A percentile compares a stretch with the other conserved stretches of the same genome.
Conservation (phyloP, 1,284 basidiomycete species). For the Cryptococcus sp. region DNA sequence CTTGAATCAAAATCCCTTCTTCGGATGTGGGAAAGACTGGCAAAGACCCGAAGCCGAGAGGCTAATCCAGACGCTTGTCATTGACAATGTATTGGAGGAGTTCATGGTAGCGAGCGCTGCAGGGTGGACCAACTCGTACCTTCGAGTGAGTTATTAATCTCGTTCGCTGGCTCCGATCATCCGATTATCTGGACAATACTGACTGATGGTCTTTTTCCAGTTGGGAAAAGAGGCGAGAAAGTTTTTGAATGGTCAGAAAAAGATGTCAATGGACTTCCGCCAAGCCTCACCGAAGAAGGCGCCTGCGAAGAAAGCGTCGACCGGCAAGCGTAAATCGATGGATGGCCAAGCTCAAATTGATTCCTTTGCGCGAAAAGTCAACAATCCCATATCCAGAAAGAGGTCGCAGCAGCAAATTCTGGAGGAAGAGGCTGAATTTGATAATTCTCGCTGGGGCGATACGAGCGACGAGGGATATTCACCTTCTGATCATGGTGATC, state of each 20-base stretch:
- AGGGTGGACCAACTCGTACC: constrained; percentile 50
- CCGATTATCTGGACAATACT: not conserved
- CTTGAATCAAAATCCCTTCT: constrained; percentile 36
- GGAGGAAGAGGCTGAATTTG: constrained; percentile 37
- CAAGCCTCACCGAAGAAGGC: constrained; percentile 22
- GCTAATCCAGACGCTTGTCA: constrained; percentile 45
- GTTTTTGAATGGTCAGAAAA: constrained; percentile 31
- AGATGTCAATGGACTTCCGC: constrained; percentile 39
- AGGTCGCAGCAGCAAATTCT: constrained; percentile 34
- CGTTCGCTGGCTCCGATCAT: not conserved
- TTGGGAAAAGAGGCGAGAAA: constrained; percentile 29
- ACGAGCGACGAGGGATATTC: constrained; percentile 28
- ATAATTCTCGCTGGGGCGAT: constrained; percentile 41
- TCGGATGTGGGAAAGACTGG: constrained; percentile 46
- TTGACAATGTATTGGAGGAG: constrained; percentile 45
- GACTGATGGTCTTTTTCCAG: constrained; percentile 16
- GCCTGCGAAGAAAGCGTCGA: constrained; percentile 11
- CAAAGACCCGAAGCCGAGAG: constrained; percentile 43
- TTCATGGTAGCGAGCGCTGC: constrained; percentile 36
- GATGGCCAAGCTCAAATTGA: constrained; percentile 21
- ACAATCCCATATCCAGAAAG: constrained; percentile 32
- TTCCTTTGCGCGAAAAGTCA: constrained; percentile 20
- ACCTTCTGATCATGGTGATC: constrained; percentile 14
- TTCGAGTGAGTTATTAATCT: constrained; percentile 39
- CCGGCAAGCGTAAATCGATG: constrained; percentile 3